Percentiles rank a stretch among this genome's conserved stretches.
Evolutionary conservation across 176 grass and related monocot species (phyloP).

Genomic region (Avena eriantha): DNA sequence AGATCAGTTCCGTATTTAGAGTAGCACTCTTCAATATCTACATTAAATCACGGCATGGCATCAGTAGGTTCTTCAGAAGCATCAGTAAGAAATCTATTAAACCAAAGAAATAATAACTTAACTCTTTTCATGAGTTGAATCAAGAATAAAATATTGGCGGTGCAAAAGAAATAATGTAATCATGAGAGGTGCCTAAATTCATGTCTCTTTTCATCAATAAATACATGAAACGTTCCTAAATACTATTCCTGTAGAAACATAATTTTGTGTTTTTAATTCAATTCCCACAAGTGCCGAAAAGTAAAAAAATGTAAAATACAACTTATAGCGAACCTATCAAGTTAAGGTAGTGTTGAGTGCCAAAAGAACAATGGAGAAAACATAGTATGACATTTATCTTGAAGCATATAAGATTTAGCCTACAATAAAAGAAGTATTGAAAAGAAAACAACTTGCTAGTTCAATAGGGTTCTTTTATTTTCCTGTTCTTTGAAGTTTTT

Average conservation of each 20-base stretch:
- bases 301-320: constrained; percentile 20
- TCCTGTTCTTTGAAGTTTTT: no score
- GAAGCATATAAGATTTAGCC: neutral
- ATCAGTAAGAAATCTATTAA: no score
- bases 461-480: neutral
- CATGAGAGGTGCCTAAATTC: constrained; percentile 68
- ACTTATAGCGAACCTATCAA: constrained; percentile 86
- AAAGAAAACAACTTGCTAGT: neutral
- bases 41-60: no score
- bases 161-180: neutral
- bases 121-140: constrained; percentile 14
- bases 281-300: constrained; percentile 16
- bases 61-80: no score
- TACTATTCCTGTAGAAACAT: constrained; percentile 88
- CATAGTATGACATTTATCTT: neutral
- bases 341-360: constrained; percentile 61
- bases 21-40: no score
- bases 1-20: no score
- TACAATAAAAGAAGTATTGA: neutral
- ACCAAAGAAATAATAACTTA: no score
- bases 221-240: constrained; percentile 86
- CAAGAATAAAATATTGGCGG: neutral
- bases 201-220: constrained; percentile 97
- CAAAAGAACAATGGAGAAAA: neutral
- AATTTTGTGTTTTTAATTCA: constrained; percentile 53